Percentiles rank a stretch among this genome's conserved stretches.
phyloP scores from a whole-genome alignment of 176 grass and related monocot genomes.

The Dactylis glomerata region DNA sequence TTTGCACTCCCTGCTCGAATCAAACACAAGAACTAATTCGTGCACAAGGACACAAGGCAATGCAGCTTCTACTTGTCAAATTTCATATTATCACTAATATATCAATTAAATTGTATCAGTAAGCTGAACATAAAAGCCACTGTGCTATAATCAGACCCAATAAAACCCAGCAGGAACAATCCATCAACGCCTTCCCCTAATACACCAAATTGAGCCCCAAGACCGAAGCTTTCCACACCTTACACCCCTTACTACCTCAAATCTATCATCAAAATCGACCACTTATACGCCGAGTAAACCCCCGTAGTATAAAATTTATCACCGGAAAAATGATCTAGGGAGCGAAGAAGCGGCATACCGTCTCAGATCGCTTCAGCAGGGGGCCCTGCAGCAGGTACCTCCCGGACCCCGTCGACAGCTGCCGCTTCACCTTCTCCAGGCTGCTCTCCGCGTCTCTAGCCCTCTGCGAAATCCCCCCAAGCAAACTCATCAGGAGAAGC shows the following conservation, averaged over 20 bases:
- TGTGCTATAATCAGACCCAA: neutral
- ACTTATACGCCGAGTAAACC: neutral
- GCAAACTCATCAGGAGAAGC: neutral
- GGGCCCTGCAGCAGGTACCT: constrained; percentile 88
- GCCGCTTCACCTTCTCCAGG: constrained; percentile 96
- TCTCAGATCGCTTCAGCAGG: constrained; percentile 98
- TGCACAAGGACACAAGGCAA: neutral
- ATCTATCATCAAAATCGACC: neutral
- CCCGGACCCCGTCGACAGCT: constrained; percentile 78
- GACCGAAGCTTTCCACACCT: neutral
- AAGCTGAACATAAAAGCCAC: neutral
- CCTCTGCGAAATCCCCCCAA: constrained; percentile 28
- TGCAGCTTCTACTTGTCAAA: neutral
- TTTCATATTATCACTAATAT: neutral
- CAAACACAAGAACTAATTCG: neutral
- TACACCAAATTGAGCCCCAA: neutral
- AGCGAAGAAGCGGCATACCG: constrained; percentile 40
- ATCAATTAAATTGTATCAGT: neutral
- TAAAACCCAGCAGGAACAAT: neutral
- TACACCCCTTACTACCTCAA: neutral
- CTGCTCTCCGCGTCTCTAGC: constrained; percentile 53
- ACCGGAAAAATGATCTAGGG: neutral
- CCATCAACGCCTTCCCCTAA: neutral
- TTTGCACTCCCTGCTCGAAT: neutral
- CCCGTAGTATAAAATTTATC: too few relatives aligned